Base-by-base conservation (phyloP, 176 grass and related monocot species). In the Saccharum spontaneum region DNA sequence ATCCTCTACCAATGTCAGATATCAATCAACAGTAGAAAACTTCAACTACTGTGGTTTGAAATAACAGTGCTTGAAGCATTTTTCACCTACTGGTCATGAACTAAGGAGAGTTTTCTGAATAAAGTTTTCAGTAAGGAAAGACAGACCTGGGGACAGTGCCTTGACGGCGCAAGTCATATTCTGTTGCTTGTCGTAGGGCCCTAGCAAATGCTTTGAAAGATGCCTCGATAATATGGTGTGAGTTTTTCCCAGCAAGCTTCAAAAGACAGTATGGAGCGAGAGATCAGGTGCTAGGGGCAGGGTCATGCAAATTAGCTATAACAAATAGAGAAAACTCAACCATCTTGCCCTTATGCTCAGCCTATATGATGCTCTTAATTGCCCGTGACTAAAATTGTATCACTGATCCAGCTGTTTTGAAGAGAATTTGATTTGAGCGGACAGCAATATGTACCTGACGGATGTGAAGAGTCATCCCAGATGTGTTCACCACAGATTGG, bases 401-500 rank as follows among this genome's bases (percentile, higher is more conserved):
- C 14, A 23, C 26, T 45, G 45, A 48, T 52, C 20, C 57, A 78
- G 34, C n/a, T 34, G 3, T 85, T 76, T 15, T 10, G 15, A 82
- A 39, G 7, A 80, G 4, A 72, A 61, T 57, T 79, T 38, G 31
- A 70, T 75, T 46, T 8, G 16, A 74, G 57, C 9, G 4, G 18
- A 64, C 52, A 79, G 14, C 18, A 85, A 14, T 13, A 86, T 67
- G 46, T 92, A 98, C 93, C 91, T 98, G 97, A 73, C 78, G 91
- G 71, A 98, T 95, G 79, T 98, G 97, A 87, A 98, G 93, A 3
- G 93, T 98, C 97, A 98, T 98, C 41, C 97, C 93, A 84, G 97
- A 98, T 68, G 93, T 98, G 80, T 98, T 98, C 67, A 87, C 96
- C 30, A 95, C 28, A 70, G 93, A 98, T 40, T 98, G 97, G 82